Evolutionary conservation across 164 flowering plant species (phyloP).

Genomic region (Santalum album): DNA sequence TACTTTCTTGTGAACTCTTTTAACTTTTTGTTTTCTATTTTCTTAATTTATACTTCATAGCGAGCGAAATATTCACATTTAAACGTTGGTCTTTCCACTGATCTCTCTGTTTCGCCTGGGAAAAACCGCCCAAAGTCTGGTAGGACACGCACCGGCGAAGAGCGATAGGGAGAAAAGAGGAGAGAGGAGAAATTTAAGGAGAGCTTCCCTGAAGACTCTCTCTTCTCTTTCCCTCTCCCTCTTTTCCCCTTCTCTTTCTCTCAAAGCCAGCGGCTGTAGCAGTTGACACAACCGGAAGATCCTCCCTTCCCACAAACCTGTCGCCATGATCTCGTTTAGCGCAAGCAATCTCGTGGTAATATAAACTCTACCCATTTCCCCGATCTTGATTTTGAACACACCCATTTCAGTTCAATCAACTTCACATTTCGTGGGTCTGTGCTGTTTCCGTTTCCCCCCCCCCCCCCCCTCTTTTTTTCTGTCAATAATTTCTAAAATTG

Average conservation of each 20-base stretch:
- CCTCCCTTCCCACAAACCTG: conserved; percentile 2
- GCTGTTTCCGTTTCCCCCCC: not conserved
- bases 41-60: too few species aligned
- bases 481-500: not conserved
- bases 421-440: not conserved
- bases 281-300: not conserved
- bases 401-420: not conserved
- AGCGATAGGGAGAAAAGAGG: not conserved
- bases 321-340: conserved; percentile 3
- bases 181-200: not conserved
- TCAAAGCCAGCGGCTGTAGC: not conserved
- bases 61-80: too few species aligned
- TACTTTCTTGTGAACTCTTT: too few species aligned
- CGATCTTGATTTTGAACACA: not conserved
- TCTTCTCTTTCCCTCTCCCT: not conserved
- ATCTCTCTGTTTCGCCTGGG: too few species aligned
- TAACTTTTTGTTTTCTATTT: too few species aligned
- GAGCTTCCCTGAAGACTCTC: not conserved
- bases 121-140: too few species aligned
- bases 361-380: not conserved
- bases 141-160: not conserved
- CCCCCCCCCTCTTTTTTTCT: not conserved
- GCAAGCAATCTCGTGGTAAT: not conserved
- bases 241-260: not conserved
- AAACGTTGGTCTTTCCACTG: too few species aligned